phyloP scores from a whole-genome alignment of 768 basidiomycete species.

The Tephrocybe sp. region DNA sequence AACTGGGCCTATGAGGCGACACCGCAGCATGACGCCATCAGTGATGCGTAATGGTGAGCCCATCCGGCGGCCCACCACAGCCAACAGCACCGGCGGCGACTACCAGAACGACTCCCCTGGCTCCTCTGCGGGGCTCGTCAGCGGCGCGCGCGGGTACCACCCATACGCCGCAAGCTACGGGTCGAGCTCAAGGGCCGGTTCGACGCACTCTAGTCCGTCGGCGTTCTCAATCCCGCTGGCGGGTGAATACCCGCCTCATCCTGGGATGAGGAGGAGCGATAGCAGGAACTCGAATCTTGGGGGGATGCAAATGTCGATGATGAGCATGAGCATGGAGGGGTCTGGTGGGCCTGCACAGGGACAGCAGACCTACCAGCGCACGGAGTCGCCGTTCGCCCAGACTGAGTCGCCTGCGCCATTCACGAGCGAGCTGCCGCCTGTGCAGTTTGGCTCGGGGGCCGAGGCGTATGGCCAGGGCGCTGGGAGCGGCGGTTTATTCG shows the following conservation, averaged over 20 bases:
- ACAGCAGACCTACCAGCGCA: conserved; percentile 21
- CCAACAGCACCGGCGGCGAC: conserved; percentile 38
- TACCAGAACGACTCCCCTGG: conserved; percentile 34
- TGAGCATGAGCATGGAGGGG: conserved; percentile 31
- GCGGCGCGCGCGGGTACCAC: conserved; percentile 50
- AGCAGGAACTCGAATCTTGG: conserved; percentile 41
- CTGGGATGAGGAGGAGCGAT: conserved; percentile 30
- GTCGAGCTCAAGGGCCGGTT: conserved; percentile 35
- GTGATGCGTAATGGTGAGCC: conserved; percentile 52
- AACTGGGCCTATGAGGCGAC: conserved; percentile 64
- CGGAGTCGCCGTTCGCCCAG: conserved; percentile 40
- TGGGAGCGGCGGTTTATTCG: conserved; percentile 8
- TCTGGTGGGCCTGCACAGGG: not conserved
- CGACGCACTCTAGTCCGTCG: conserved; percentile 47
- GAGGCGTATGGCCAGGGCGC: conserved; percentile 19
- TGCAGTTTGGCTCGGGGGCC: conserved; percentile 9
- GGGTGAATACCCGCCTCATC: conserved; percentile 30
- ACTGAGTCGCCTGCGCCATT: conserved; percentile 40
- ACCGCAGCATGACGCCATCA: conserved; percentile 79
- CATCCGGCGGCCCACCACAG: conserved; percentile 47
- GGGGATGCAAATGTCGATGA: conserved; percentile 41
- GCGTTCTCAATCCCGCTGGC: conserved; percentile 38
- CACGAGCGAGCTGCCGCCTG: conserved; percentile 33
- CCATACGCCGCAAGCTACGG: conserved; percentile 52
- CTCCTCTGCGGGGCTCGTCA: conserved; percentile 28